Percentiles rank a stretch among this genome's conserved stretches.
These are phyloP conservation scores for Globisporangium iwayamae DNA, from an alignment of 352 stramenopile genomes.

Conservation along the genomic window DNA sequence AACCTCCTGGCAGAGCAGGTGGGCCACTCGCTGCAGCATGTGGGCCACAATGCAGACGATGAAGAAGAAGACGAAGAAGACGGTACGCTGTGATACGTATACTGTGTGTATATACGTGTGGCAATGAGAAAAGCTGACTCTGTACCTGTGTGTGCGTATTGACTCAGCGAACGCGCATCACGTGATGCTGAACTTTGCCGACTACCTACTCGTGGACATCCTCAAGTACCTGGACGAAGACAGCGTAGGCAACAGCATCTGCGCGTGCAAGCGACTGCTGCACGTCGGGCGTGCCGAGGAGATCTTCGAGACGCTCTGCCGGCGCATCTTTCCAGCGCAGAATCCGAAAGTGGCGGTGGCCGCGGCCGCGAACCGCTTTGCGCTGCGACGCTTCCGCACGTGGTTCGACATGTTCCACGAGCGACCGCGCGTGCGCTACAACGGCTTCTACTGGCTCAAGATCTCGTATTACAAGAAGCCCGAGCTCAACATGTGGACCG, in stretches of 20 bases:
- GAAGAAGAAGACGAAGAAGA: constrained; percentile 12
- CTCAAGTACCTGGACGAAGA: constrained; percentile 76
- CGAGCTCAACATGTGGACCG: constrained; percentile 82
- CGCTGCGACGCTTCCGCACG: constrained; percentile 55
- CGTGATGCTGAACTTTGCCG: constrained; percentile 58
- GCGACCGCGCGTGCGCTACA: constrained; percentile 67
- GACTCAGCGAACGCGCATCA: constrained; percentile 29
- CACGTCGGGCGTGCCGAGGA: constrained; percentile 49
- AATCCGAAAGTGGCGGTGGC: constrained; percentile 40
- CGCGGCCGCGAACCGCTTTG: constrained; percentile 45
- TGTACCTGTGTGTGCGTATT: constrained; percentile 14
- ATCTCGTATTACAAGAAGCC: constrained; percentile 85
- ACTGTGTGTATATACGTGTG: neutral
- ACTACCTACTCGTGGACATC: constrained; percentile 65
- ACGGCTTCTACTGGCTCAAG: constrained; percentile 77
- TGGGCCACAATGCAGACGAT: constrained; percentile 15
- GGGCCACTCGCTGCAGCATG: constrained; percentile 9
- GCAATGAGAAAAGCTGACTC: neutral
- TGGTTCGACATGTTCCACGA: constrained; percentile 78
- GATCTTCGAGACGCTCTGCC: constrained; percentile 65
- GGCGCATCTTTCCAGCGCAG: constrained; percentile 65
- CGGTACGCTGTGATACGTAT: neutral
- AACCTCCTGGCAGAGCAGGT: constrained; percentile 16
- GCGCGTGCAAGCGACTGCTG: constrained; percentile 49
- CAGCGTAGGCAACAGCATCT: constrained; percentile 50